Conservation (phyloP, 139 green algal species). For the Tetraselmis striata region DNA sequence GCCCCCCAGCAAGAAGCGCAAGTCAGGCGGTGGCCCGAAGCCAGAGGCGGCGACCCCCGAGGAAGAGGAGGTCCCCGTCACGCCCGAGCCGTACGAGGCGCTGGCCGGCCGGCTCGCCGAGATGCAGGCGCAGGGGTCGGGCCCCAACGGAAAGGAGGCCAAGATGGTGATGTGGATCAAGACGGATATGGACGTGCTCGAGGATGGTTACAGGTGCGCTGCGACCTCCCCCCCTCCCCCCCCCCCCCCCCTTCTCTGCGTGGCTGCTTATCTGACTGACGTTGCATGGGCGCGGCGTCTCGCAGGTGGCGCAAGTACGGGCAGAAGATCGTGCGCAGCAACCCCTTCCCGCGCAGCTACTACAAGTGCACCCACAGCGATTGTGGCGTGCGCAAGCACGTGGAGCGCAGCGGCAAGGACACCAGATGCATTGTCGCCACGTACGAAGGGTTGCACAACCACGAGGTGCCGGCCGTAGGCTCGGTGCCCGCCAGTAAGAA, state of each 20-base stretch:
- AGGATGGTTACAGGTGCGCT: constrained; percentile 57
- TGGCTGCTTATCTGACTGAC: too few species aligned
- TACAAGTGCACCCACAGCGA: constrained; percentile 89
- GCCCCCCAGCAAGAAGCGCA: neutral
- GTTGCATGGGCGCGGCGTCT: too few species aligned
- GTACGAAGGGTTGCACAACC: constrained; percentile 6
- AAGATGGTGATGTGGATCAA: constrained; percentile 28
- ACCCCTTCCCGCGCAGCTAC: constrained; percentile 78
- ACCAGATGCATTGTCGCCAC: constrained; percentile 42
- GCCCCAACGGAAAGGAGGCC: neutral
- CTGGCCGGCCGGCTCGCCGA: neutral
- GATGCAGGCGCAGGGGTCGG: neutral
- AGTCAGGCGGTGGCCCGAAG: neutral
- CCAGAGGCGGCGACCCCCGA: neutral
- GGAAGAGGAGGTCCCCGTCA: neutral
- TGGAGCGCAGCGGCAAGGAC: constrained; percentile 57
- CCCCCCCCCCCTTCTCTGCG: too few species aligned
- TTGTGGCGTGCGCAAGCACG: constrained; percentile 83
- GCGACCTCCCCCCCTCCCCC: too few species aligned
- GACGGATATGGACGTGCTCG: constrained; percentile 31
- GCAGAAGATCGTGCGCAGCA: constrained; percentile 92
- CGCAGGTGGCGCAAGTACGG: constrained; percentile 86
- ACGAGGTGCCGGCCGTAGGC: neutral
- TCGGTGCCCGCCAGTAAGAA: neutral
- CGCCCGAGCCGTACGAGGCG: neutral